A percentile compares a stretch with the other conserved stretches of the same genome.
Conservation (phyloP, 164 flowering plant species). For the Litsea cubeba region DNA sequence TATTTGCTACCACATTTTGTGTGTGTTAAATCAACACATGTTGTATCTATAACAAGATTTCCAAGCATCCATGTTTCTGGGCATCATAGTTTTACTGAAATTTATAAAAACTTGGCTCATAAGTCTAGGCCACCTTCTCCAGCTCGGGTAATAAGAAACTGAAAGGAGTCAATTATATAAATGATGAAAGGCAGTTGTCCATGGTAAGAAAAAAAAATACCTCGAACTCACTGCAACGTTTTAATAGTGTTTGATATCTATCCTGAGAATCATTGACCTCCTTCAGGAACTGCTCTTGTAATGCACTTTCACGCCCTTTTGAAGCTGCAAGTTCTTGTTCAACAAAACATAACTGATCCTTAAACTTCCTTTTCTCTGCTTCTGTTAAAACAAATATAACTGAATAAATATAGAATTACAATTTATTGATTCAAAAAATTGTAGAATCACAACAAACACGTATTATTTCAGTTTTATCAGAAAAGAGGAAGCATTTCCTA, state of each 20-base stretch:
- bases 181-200: not conserved
- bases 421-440: no score
- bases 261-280: constrained; percentile 66
- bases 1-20: no score
- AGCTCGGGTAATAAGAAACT: not conserved
- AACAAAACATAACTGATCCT: constrained; percentile 45
- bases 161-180: not conserved
- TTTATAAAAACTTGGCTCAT: not conserved
- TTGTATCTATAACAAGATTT: no score
- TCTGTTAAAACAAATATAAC: constrained; percentile 39
- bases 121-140: not conserved
- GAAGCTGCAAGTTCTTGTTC: constrained; percentile 97
- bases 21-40: no score
- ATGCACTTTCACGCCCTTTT: constrained; percentile 67
- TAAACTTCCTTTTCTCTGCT: constrained; percentile 58
- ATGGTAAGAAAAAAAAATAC: constrained; percentile 25
- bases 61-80: no score
- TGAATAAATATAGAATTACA: not conserved
- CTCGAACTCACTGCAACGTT: constrained; percentile 61
- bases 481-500: not conserved
- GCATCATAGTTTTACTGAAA: no score
- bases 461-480: not conserved
- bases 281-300: constrained; percentile 71
- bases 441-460: not conserved
- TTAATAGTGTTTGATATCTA: constrained; percentile 50